Evolutionary conservation across 805 yeast species (phyloP).

Genomic region (Blastobotrys attinorum): DNA sequence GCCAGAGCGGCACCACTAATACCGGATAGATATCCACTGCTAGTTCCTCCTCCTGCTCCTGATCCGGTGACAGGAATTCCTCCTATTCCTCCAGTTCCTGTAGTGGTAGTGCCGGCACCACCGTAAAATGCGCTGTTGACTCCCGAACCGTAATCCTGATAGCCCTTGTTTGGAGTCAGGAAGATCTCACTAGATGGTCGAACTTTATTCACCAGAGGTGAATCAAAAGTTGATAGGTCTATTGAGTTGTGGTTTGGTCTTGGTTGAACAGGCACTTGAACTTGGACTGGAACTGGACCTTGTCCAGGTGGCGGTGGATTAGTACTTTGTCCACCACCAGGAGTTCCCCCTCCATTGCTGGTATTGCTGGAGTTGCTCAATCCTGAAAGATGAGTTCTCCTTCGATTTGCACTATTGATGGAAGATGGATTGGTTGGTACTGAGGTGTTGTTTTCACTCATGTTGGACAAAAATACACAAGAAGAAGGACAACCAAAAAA

Average conservation of each 20-base stretch:
- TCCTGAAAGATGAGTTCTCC: too few relatives aligned
- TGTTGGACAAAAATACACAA: too few relatives aligned
- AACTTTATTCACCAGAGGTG: slow-evolving; percentile 16
- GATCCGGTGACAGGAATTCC: not conserved
- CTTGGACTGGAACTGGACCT: too few relatives aligned
- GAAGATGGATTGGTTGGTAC: too few relatives aligned
- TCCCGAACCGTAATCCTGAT: slow-evolving; percentile 1
- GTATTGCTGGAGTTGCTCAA: too few relatives aligned
- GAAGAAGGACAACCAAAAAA: too few relatives aligned
- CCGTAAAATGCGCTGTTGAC: not conserved
- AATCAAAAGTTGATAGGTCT: slow-evolving; percentile 11
- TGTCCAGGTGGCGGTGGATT: too few relatives aligned
- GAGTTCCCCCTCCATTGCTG: too few relatives aligned
- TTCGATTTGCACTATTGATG: too few relatives aligned
- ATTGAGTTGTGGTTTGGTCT: not conserved
- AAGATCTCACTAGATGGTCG: slow-evolving; percentile 23
- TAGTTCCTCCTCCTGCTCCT: not conserved
- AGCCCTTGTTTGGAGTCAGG: slow-evolving; percentile 12
- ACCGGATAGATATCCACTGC: not conserved
- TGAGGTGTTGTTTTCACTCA: too few relatives aligned
- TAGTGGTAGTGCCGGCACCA: not conserved
- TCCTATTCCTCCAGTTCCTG: not conserved
- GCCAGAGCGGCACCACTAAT: not conserved
- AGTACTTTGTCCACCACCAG: too few relatives aligned
- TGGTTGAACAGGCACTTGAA: not conserved